Evolutionary conservation across 202 grass and related monocot species (phyloP).

Genomic region (Setaria italica): DNA sequence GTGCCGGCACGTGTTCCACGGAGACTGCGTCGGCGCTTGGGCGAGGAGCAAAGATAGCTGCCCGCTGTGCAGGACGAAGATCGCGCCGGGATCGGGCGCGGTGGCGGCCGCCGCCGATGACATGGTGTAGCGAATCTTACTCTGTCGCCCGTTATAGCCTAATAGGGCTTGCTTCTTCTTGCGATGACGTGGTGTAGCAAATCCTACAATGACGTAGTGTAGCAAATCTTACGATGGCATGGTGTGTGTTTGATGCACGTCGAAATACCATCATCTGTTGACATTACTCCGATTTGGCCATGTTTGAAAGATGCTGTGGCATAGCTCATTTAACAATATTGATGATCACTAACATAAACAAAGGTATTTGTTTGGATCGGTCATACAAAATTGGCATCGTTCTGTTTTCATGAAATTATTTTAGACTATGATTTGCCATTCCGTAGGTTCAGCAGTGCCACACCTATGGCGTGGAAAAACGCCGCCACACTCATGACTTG

Average conservation of each 20-base stretch:
- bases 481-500: too few relatives aligned
- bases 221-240: background rate
- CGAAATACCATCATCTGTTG: background rate
- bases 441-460: too few relatives aligned
- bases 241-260: background rate
- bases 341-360: too few relatives aligned
- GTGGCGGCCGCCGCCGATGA: background rate
- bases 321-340: background rate
- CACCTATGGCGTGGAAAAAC: too few relatives aligned
- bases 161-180: background rate
- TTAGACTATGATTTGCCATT: too few relatives aligned
- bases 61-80: slow-evolving; percentile 29
- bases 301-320: background rate
- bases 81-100: background rate
- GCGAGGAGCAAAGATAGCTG: slow-evolving; percentile 1
- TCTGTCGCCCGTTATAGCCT: background rate
- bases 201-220: background rate
- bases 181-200: too few relatives aligned
- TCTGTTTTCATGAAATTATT: too few relatives aligned
- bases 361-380: too few relatives aligned
- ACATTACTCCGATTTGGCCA: background rate
- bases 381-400: too few relatives aligned
- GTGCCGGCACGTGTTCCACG: slow-evolving; percentile 45
- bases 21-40: slow-evolving; percentile 3
- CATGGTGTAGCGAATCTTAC: slow-evolving; percentile 27